phyloP scores from a whole-genome alignment of 352 stramenopile genomes.

The Thalassiosira exigua region DNA sequence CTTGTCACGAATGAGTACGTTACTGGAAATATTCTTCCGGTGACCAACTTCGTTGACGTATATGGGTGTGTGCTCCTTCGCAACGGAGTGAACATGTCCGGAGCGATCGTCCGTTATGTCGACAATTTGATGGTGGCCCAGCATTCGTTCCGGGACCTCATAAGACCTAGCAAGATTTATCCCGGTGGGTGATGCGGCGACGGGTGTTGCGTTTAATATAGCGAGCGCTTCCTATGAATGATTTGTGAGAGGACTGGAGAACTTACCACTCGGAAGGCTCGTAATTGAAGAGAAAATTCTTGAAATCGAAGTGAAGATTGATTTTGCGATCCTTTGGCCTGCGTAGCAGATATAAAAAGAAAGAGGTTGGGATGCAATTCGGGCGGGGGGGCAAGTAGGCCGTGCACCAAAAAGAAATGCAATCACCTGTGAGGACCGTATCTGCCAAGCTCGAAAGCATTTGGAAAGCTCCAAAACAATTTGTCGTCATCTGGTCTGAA shows the following conservation, averaged over 20 bases:
- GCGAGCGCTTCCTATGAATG: no score
- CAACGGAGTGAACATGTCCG: conserved; percentile 66
- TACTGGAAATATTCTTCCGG: conserved; percentile 51
- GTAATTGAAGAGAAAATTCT: conserved; percentile 74
- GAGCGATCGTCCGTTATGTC: conserved; percentile 81
- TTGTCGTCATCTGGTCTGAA: conserved; percentile 27
- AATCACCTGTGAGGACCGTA: conserved; percentile 52
- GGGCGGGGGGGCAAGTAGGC: no score
- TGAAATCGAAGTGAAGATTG: conserved; percentile 61
- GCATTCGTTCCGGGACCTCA: conserved; percentile 44
- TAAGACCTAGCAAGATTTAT: no score
- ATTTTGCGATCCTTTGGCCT: conserved; percentile 59
- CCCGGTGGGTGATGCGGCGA: no score
- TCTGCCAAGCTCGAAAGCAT: conserved; percentile 53
- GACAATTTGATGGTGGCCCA: conserved; percentile 54
- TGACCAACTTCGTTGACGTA: conserved; percentile 85
- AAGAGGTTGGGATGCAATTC: no score
- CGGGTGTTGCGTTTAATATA: no score
- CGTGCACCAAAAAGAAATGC: background rate
- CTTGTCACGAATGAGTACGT: conserved; percentile 56
- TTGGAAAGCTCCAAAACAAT: conserved; percentile 42
- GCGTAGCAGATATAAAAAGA: no score
- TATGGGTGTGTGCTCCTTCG: conserved; percentile 62
- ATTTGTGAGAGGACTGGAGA: no score
- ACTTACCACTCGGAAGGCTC: conserved; percentile 64